Evolutionary conservation across 768 basidiomycete genomes (phyloP), one percentile per base, ranked within the genome.

Genomic region (Cantharellus anzutake): DNA sequence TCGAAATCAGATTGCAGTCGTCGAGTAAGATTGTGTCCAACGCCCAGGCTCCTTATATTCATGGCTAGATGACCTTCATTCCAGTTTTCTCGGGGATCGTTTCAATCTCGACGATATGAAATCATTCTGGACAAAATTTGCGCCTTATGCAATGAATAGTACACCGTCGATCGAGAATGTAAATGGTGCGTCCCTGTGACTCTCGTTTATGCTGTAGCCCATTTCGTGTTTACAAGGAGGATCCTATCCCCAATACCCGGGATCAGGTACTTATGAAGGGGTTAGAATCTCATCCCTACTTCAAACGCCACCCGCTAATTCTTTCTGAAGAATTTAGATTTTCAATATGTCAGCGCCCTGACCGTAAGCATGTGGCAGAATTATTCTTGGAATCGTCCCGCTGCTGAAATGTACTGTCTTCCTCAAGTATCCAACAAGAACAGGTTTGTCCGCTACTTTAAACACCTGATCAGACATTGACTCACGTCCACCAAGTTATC

Each of bases 241-340:
- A 2, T 42, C 70, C 60, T 83, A 86, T 65, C 73, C 75, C 60
- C 83, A 87, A 66, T 78, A 63, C 53, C 50, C 70, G n/a, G 68
- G 68, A 0, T 68, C 71, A 11, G 79, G 83, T 14, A 83, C 83
- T 1, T 65, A 60, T 3, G 86, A 88, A 67, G 84, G 83, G 2
- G 52, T 55, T n/a, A 11, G 52, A 11, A 29, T 11, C 29, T 55
- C 52, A 55, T 34, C 52, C 16, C 34, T 11, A 14, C 34, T 34
- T 55, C 7, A 11, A 55, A 35, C 52, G 16, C 7, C 37, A 35
- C 11, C 16, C 37, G 37, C 34, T 55, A 35, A 55, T 11, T 11
- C 11, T 7, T n/a, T 7, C 52, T 11, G 7, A 11, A 55, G 52
- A 75, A 82, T 62, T 69, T 86, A 37, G 63, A 63, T 44, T 59